Base-by-base conservation (phyloP, 2,329 filamentous ascomycete genomes). In the Acrocalymma vagum region DNA sequence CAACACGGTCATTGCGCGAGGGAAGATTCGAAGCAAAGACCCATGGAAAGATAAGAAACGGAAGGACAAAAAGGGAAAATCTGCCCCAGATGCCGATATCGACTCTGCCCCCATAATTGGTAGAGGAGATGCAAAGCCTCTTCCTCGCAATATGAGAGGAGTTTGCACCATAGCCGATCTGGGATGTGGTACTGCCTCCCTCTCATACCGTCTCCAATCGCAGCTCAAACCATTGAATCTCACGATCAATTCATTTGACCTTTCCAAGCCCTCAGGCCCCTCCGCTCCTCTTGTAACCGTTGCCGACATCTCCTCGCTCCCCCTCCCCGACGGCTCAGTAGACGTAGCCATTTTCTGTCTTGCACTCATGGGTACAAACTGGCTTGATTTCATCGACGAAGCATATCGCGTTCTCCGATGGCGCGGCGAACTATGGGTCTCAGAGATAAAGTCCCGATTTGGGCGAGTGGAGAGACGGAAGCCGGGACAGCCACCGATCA, bases 291-390 rank as follows among this genome's bases (percentile, higher is more conserved):
- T 91, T 14, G 88, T 99, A 49, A 96, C 89, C 1, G 84, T 86
- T 48, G 91, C 94, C 10, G 94, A 99, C 72, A 94, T 97, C 36
- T 87, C 91, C 20, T 81, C 87, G 45, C 76, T 99, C 2, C 93
- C 93, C 0, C 75, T 96, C 0, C 76, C 77, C 5, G 85, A 92
- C 55, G 86, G 84, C 29, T 84, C 81, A 48, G 85, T 91, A 47
- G 91, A 99, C 69, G 80, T 99, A 5, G 89, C 89, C 32, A 86
- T 99, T 55, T 97, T 97, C 77, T 99, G 94, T 70, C 81, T 99
- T 21, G 94, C 93, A 33, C 82, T 99, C 44, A 99, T 99, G 94
- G 94, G 94, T 63, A 99, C 94, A 39, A 99, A 99, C 74, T 99
- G 94, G 93, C 82, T 95, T 37, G 86, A 90, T 58, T 97, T 99